These are phyloP conservation scores for Crucibulum laeve DNA, from an alignment of 768 basidiomycete genomes.

Conservation along the genomic window DNA sequence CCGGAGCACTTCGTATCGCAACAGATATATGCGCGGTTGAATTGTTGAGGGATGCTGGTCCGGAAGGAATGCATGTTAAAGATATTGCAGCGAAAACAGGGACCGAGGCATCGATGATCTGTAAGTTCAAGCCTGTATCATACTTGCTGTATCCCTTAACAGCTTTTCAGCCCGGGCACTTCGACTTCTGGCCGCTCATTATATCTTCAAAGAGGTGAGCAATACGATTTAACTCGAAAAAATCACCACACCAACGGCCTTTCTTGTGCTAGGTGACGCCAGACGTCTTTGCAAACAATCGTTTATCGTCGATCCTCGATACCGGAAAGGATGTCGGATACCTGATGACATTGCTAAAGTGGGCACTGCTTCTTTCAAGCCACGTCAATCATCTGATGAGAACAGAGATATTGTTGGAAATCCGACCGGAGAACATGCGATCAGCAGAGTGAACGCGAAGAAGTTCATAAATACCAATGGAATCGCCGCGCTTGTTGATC, in stretches of 20 bases:
- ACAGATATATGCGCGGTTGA: not conserved
- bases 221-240: too few species aligned
- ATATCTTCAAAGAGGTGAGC: not conserved
- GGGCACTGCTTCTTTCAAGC: not conserved
- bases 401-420: not conserved
- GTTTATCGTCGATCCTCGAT: not conserved
- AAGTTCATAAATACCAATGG: not conserved
- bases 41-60: not conserved
- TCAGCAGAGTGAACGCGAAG: not conserved
- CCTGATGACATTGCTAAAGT: not conserved
- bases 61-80: not conserved
- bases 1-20: not conserved
- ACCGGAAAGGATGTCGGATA: not conserved
- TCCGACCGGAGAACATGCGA: not conserved
- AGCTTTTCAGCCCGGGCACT: not conserved
- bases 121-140: too few species aligned
- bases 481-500: not conserved
- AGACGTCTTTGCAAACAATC: not conserved
- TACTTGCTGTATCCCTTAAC: too few species aligned
- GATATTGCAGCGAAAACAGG: not conserved
- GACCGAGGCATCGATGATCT: not conserved
- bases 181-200: not conserved
- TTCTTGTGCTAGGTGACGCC: not conserved
- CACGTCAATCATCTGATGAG: not conserved
- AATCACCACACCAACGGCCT: not conserved